phyloP scores from a whole-genome alignment of 805 yeast species.

The Ogataea trehaloabstinens region DNA sequence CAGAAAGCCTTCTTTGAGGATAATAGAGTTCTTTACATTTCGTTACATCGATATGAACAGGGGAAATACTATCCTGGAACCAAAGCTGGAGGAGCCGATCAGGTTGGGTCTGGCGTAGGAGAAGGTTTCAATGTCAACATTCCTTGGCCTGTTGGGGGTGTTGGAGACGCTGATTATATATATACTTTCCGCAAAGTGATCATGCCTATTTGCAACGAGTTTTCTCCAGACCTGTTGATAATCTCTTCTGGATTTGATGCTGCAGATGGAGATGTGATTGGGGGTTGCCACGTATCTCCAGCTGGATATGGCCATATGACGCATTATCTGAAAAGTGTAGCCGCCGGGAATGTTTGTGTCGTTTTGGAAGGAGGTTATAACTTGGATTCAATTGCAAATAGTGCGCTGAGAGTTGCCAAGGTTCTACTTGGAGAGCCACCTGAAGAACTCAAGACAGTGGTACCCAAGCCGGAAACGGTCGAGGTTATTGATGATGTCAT shows the following conservation, averaged over 20 bases:
- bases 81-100: conserved; percentile 74
- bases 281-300: conserved; percentile 94
- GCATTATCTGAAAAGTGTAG: conserved; percentile 81
- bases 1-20: conserved; percentile 89
- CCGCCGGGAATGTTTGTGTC: conserved; percentile 85
- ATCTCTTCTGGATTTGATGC: conserved; percentile 98
- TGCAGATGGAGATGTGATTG: conserved; percentile 96
- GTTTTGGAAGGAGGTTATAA: conserved; percentile 97
- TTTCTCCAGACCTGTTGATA: conserved; percentile 88
- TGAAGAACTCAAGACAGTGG: conserved; percentile 59
- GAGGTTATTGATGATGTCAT: conserved; percentile 80
- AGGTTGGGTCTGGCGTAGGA: conserved; percentile 83
- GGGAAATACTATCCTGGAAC: conserved; percentile 96
- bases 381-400: conserved; percentile 81
- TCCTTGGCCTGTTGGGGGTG: conserved; percentile 91
- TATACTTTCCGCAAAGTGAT: conserved; percentile 85
- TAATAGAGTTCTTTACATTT: conserved; percentile 86
- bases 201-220: conserved; percentile 86
- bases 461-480: conserved; percentile 75
- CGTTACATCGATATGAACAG: conserved; percentile 88
- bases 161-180: conserved; percentile 93
- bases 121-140: conserved; percentile 85
- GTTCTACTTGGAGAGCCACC: conserved; percentile 95
- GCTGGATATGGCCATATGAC: conserved; percentile 97
- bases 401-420: conserved; percentile 90